Base-by-base conservation (phyloP, 2,329 filamentous ascomycete genomes). In the Fusarium avenaceum region DNA sequence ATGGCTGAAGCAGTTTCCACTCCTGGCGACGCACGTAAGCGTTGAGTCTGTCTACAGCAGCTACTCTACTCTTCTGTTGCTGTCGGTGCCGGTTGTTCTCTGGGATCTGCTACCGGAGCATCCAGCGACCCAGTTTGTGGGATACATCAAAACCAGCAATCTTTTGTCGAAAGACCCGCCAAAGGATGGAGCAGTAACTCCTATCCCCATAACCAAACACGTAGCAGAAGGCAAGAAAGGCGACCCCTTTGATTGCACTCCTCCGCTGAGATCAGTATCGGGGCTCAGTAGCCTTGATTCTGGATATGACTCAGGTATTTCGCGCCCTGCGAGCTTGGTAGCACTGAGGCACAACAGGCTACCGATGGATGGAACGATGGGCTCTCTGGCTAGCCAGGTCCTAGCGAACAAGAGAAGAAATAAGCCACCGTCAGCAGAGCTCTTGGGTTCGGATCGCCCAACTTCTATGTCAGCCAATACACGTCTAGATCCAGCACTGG, bases 1-100 rank as follows among this genome's bases (percentile, higher is more conserved):
- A 56, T 74, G 72, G 72, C 26, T 74, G n/a, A 74, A 74, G 64
- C 72, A 74, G 47, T 74, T 74, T 46, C 72, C 72, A 48, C 72
- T 74, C 40, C 58, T 74, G 33, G 72, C 72, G 46, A 74, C 67
- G 46, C 71, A 58, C 17, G 72, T 71, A 15, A 73, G 64, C 26
- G 58, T 74, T 19, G 72, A 74, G 53, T 71, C 63, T 38, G 64
- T 72, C 28, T 74, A 74, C 30, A 57, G 60, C 35, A 72, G 72
- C 20, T 74, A 74, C 50, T 74, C 72, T 43, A 74, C 70, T 11
- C 48, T 74, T 39, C 28, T 74, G 9, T 55, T 74, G 22, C 49
- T 74, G 35, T 74, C 72, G 14, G 69, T 74, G 3, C 72, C 72
- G n/a, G 72, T 74, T 9, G 67, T 74, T 15, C 38, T 74, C 40